Evolutionary conservation across 768 basidiomycete genomes (phyloP).

Genomic region (Naganishia onofrii): DNA sequence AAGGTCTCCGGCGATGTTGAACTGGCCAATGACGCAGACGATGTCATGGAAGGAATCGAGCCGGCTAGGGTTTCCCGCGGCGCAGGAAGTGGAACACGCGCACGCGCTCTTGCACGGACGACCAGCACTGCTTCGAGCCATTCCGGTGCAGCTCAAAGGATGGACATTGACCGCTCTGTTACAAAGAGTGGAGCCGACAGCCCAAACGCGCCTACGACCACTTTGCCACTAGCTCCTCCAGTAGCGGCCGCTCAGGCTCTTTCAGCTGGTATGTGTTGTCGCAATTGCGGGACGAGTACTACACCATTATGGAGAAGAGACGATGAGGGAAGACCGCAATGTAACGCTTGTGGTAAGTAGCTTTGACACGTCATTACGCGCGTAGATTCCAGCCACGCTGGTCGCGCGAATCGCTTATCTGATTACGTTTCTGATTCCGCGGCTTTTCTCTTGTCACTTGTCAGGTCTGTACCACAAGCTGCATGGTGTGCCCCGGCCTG

Average conservation of each 20-base stretch:
- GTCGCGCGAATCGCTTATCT: conserved; percentile 11
- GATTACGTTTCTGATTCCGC: conserved; percentile 15
- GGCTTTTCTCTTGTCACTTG: conserved; percentile 24
- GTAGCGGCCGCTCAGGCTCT: conserved; percentile 40
- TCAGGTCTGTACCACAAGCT: conserved; percentile 98
- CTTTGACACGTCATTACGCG: conserved; percentile 17
- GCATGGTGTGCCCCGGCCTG: conserved; percentile 92
- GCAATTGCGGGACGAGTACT: conserved; percentile 53
- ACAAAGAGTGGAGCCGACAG: conserved; percentile 24
- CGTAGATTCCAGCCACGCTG: background rate
- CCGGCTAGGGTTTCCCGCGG: conserved; percentile 37
- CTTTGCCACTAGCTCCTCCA: conserved; percentile 35
- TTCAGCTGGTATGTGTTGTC: conserved; percentile 51
- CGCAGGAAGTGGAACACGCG: conserved; percentile 37
- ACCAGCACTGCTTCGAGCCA: background rate
- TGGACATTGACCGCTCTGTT: background rate
- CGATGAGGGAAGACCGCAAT: conserved; percentile 55
- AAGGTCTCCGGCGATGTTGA: conserved; percentile 45
- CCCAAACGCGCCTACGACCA: conserved; percentile 41
- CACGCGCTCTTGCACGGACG: conserved; percentile 1
- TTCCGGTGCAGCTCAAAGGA: conserved; percentile 16
- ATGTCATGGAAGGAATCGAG: conserved; percentile 51
- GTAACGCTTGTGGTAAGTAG: conserved; percentile 57
- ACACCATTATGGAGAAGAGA: conserved; percentile 57
- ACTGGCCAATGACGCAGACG: conserved; percentile 40